Percentiles rank a stretch among this genome's conserved stretches.
phyloP scores from a whole-genome alignment of 306 rosid genomes.

The Vigna unguiculata region DNA sequence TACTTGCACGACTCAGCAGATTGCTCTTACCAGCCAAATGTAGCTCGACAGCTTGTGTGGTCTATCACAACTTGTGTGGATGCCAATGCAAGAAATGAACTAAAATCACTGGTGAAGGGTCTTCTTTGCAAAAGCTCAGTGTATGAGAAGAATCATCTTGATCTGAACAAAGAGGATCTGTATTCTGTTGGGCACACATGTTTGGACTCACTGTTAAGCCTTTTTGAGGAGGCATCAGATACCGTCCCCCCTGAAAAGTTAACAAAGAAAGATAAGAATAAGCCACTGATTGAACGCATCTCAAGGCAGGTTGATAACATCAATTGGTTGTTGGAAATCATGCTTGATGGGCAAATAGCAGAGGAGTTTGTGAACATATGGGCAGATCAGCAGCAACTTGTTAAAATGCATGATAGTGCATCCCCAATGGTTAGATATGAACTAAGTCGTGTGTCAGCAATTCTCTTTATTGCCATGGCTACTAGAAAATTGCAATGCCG shows the following conservation, averaged over 20 bases:
- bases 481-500: constrained; percentile 78
- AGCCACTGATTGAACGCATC: constrained; percentile 71
- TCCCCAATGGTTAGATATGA: constrained; percentile 90
- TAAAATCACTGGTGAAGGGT: constrained; percentile 76
- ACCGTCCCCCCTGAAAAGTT: constrained; percentile 41
- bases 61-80: constrained; percentile 73
- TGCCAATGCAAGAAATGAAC: constrained; percentile 74
- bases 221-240: constrained; percentile 65
- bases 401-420: constrained; percentile 62
- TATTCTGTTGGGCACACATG: constrained; percentile 69
- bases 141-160: constrained; percentile 74
- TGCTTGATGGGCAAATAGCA: constrained; percentile 83
- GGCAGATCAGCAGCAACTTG: constrained; percentile 73
- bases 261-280: constrained; percentile 54
- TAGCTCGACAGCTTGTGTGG: constrained; percentile 70
- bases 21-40: constrained; percentile 49
- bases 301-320: constrained; percentile 79
- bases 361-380: constrained; percentile 83
- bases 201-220: constrained; percentile 59
- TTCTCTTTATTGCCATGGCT: constrained; percentile 78
- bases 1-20: constrained; percentile 55
- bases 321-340: constrained; percentile 83
- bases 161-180: constrained; percentile 73
- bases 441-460: constrained; percentile 78
- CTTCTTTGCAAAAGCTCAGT: constrained; percentile 87